These are phyloP conservation scores for Piper longum DNA, from an alignment of 164 flowering plant species.

Conservation along the genomic window DNA sequence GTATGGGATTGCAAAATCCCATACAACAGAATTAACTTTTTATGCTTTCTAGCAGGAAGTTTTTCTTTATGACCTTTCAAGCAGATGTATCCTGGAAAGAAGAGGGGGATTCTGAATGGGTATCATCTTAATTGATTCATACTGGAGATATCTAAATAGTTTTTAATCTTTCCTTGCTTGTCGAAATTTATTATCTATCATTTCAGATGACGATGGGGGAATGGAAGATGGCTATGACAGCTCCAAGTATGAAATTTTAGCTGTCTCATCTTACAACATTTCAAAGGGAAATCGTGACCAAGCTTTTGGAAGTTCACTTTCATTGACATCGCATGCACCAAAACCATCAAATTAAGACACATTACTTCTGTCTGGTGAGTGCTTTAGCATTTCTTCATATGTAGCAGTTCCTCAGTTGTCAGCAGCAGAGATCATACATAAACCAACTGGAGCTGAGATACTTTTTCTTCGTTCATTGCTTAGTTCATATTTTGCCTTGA, in stretches of 20 bases:
- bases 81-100: slow-evolving; percentile 76
- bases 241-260: slow-evolving; percentile 71
- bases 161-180: background rate
- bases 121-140: slow-evolving; percentile 14
- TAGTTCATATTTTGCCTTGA: background rate
- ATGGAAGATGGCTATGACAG: slow-evolving; percentile 91
- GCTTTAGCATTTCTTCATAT: slow-evolving; percentile 44
- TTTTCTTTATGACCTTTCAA: slow-evolving; percentile 45
- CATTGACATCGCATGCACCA: slow-evolving; percentile 47
- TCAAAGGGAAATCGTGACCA: slow-evolving; percentile 42
- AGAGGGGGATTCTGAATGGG: slow-evolving; percentile 87
- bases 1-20: too few relatives aligned
- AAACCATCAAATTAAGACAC: slow-evolving; percentile 44
- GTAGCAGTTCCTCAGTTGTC: slow-evolving; percentile 43
- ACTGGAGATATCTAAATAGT: background rate
- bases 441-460: slow-evolving; percentile 46
- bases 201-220: slow-evolving; percentile 63
- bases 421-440: slow-evolving; percentile 57
- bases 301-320: slow-evolving; percentile 65
- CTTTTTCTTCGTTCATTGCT: background rate
- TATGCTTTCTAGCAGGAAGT: slow-evolving; percentile 33
- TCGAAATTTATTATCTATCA: background rate
- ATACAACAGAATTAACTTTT: too few relatives aligned
- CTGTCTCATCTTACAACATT: slow-evolving; percentile 84
- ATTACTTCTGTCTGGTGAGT: slow-evolving; percentile 38